Evolutionary conservation across 306 rosid genomes (phyloP).

Genomic region (Vicia villosa): DNA sequence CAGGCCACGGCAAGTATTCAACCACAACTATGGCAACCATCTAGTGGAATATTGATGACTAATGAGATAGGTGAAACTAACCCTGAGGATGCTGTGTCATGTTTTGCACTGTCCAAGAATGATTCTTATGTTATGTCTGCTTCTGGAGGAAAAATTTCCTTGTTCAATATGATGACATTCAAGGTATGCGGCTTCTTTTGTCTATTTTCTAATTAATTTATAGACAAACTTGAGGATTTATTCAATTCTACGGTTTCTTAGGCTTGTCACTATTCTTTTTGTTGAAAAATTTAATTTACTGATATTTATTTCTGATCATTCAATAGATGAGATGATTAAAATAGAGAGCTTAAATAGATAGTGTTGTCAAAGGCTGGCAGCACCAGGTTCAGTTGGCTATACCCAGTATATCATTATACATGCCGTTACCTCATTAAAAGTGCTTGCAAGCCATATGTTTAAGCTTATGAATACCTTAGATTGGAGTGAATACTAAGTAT

Average conservation of each 20-base stretch:
- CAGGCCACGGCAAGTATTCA: constrained; percentile 76
- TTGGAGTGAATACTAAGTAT: too few relatives aligned
- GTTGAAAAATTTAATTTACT: constrained; percentile 4
- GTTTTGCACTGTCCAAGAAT: constrained; percentile 98
- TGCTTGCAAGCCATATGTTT: neutral
- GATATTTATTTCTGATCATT: constrained; percentile 32
- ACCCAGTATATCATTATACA: constrained; percentile 13
- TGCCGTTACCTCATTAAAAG: constrained; percentile 1
- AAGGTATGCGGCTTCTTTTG: constrained; percentile 58
- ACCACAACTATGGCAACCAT: constrained; percentile 97
- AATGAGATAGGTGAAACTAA: constrained; percentile 87
- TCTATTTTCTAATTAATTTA: constrained; percentile 17
- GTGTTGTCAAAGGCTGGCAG: constrained; percentile 4
- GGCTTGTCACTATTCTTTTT: constrained; percentile 11
- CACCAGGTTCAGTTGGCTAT: constrained; percentile 22
- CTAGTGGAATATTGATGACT: constrained; percentile 98
- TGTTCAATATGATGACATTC: constrained; percentile 99
- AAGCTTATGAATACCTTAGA: constrained; percentile 3
- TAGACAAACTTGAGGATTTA: constrained; percentile 12
- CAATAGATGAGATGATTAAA: neutral
- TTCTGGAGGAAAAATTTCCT: constrained; percentile 97
- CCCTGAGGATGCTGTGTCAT: constrained; percentile 94
- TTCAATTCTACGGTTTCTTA: constrained; percentile 1
- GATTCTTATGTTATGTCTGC: constrained; percentile 99
- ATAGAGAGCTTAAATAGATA: constrained; percentile 18